Evolutionary conservation across 2,329 filamentous ascomycete genomes (phyloP), one percentile per base, ranked within the genome.

Genomic region (Karstenula rhodostoma): DNA sequence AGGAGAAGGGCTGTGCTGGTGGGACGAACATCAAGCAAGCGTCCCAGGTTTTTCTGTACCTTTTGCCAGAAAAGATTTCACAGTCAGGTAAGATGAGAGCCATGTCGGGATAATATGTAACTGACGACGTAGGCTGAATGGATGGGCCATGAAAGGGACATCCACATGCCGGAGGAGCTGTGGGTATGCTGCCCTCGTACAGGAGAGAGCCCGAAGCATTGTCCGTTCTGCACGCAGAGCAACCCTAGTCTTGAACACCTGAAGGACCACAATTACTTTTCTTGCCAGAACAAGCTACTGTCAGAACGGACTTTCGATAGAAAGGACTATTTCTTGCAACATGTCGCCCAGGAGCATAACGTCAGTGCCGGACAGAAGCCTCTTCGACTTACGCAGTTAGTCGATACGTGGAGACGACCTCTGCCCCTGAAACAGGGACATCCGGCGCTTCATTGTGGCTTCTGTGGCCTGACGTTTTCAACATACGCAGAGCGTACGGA

Each of bases 141-240:
- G 83, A 80, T 82, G 64, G 81, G 88, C 57, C 89, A 91, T 71
- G 89, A 91, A 69, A 7, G 77, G 88, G 58, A 87, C 87, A 72
- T 73, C 87, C 62, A 90, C 86, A 12, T 83, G 89, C 74, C 82
- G 13, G 63, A 67, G 47, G 67, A 71, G 50, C 56, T 70, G 1
- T 72, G 67, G 67, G 57, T 71, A 9, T 71, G 67, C 57, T 71
- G 69, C 49, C 69, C 68, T 4, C 58, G 65, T 8, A 67, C 60
- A 15, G 69, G 66, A 25, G 56, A 62, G 81, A 2, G 84, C 85
- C 61, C 67, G 72, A 10, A 69, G 70, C 60, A 61, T 37, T 85
- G 84, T 69, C 82, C 81, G 19, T 85, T 85, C 64, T 85, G 84
- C 70, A 78, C 77, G 53, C 76, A 76, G 43, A 69, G 67, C 27